phyloP scores from a whole-genome alignment of 1,284 basidiomycete genomes.

The Cronartium ribicola region DNA sequence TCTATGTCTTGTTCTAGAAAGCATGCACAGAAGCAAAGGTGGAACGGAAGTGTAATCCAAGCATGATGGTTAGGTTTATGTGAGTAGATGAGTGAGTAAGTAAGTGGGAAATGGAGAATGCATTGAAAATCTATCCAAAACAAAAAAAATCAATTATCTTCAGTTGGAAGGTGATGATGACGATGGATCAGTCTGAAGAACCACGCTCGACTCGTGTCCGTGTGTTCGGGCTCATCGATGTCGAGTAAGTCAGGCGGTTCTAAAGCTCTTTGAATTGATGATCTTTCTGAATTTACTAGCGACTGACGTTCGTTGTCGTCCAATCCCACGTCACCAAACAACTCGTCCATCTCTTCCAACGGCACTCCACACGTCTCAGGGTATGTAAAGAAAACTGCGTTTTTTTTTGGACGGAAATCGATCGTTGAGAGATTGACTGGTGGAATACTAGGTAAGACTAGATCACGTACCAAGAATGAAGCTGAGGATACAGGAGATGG shows the following conservation, averaged over 20 bases:
- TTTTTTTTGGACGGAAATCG: neutral
- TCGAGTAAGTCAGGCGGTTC: constrained; percentile 30
- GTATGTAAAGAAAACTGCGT: constrained; percentile 60
- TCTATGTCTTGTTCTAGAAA: too few species aligned
- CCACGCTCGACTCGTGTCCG: too few species aligned
- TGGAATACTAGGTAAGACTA: constrained; percentile 8
- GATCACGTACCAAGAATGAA: constrained; percentile 66
- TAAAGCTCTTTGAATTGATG: constrained; percentile 39
- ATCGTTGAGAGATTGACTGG: neutral
- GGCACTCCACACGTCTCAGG: constrained; percentile 58
- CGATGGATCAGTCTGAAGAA: too few species aligned
- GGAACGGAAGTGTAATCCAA: too few species aligned
- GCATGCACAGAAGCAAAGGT: too few species aligned
- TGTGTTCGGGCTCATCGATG: neutral
- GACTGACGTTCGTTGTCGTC: constrained; percentile 39
- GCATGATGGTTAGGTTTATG: too few species aligned
- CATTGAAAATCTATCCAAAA: too few species aligned
- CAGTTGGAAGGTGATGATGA: too few species aligned
- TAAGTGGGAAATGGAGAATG: too few species aligned
- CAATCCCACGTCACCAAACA: constrained; percentile 54
- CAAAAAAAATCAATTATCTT: too few species aligned
- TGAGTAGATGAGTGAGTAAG: too few species aligned
- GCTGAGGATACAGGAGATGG: constrained; percentile 82
- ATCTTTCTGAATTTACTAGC: constrained; percentile 41
- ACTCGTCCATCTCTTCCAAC: constrained; percentile 57